phyloP scores from a whole-genome alignment of 176 grass and related monocot genomes.

The Poa annua region DNA sequence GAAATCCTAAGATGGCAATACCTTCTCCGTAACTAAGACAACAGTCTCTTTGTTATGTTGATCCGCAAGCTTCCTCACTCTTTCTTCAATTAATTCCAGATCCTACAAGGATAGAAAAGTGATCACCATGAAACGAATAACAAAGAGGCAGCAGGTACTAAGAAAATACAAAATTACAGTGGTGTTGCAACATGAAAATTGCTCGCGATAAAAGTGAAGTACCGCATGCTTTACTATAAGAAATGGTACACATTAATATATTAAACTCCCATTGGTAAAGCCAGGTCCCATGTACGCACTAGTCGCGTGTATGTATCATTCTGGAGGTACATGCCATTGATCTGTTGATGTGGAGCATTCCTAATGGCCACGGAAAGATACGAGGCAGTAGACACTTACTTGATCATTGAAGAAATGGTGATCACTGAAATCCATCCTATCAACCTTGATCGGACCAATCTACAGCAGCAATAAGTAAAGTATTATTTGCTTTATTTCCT shows the following conservation, averaged over 20 bases:
- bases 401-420: conserved; percentile 71
- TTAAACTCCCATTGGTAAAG: conserved; percentile 2
- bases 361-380: background rate
- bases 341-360: background rate
- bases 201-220: conserved; percentile 26
- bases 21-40: conserved; percentile 73
- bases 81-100: conserved; percentile 52
- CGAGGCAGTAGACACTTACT: conserved; percentile 54
- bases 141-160: background rate
- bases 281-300: conserved; percentile 1
- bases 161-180: background rate
- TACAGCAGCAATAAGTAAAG: conserved; percentile 46
- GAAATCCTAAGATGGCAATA: conserved; percentile 24
- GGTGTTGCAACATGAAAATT: background rate
- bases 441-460: conserved; percentile 72
- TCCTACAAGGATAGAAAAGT: conserved; percentile 42
- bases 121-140: conserved; percentile 25
- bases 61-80: conserved; percentile 17
- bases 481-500: conserved; percentile 21
- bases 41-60: conserved; percentile 38
- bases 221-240: background rate
- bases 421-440: conserved; percentile 85
- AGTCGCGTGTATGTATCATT: background rate
- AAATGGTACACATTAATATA: background rate
- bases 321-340: background rate